Percentiles rank a stretch among this genome's conserved stretches.
These are phyloP conservation scores for Saussurea involucrata DNA, from an alignment of 129 eudicot genomes.

Conservation along the genomic window DNA sequence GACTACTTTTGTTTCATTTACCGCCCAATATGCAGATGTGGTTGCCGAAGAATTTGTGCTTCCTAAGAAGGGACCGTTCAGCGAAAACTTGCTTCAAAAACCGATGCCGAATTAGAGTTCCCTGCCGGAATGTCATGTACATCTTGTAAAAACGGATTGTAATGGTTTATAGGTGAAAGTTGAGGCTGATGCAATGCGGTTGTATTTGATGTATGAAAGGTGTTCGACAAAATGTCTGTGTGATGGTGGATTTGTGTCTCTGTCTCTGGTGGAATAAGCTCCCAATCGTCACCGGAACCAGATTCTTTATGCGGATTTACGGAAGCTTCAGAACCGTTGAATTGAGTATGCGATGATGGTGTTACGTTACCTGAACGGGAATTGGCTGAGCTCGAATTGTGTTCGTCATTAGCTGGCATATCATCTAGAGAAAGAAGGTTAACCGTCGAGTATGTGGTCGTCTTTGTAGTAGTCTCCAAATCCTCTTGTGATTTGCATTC, in stretches of 20 bases:
- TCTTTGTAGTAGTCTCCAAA: constrained; percentile 9
- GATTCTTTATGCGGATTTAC: background rate
- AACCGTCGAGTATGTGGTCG: constrained; percentile 19
- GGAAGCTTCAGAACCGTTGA: background rate
- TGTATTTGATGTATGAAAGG: background rate
- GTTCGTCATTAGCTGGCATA: constrained; percentile 21
- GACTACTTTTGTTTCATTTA: background rate
- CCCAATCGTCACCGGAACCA: constrained; percentile 27
- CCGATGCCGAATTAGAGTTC: background rate
- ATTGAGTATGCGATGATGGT: background rate
- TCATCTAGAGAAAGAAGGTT: constrained; percentile 50
- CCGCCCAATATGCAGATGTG: background rate
- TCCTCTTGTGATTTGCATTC: constrained; percentile 14
- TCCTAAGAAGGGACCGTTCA: background rate
- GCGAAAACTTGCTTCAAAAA: constrained; percentile 3
- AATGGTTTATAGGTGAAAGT: constrained; percentile 15
- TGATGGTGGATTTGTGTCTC: constrained; percentile 15
- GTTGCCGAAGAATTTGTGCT: background rate
- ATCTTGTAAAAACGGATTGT: constrained; percentile 58
- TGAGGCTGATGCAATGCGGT: constrained; percentile 1
- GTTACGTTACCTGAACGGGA: background rate
- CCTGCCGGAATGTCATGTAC: background rate
- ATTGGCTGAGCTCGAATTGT: background rate
- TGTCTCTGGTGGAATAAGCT: constrained; percentile 38
- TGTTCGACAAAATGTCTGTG: background rate